Evolutionary conservation across 2,329 filamentous ascomycete species (phyloP).

Genomic region (Paecilomyces variotii): DNA sequence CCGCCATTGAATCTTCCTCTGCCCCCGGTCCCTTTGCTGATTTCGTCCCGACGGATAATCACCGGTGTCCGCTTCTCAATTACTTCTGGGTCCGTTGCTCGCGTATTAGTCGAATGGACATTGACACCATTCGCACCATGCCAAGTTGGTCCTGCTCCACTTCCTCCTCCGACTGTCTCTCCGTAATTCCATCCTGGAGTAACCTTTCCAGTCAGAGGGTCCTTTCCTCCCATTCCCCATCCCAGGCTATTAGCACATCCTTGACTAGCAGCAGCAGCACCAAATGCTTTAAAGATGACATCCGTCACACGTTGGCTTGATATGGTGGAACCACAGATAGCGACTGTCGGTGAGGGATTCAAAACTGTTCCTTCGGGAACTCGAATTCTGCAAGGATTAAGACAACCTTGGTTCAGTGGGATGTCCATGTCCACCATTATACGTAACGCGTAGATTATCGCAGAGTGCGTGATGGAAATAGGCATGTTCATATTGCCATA

Average conservation of each 20-base stretch:
- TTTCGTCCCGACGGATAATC: conserved; percentile 57
- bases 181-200: conserved; percentile 60
- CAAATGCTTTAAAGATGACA: conserved; percentile 65
- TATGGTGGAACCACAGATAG: conserved; percentile 61
- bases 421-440: conserved; percentile 68
- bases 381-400: conserved; percentile 60
- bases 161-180: conserved; percentile 69
- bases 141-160: conserved; percentile 63
- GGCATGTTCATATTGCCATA: conserved; percentile 69
- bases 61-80: conserved; percentile 68
- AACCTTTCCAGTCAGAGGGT: conserved; percentile 13
- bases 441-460: conserved; percentile 70
- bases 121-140: conserved; percentile 64
- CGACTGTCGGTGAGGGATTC: conserved; percentile 60
- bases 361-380: conserved; percentile 66
- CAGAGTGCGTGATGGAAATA: conserved; percentile 65
- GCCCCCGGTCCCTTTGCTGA: conserved; percentile 55
- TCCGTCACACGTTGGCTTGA: conserved; percentile 62
- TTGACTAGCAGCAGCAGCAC: conserved; percentile 63
- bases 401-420: conserved; percentile 69
- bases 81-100: conserved; percentile 68
- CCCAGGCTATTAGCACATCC: conserved; percentile 72
- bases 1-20: conserved; percentile 58
- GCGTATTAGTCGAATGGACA: conserved; percentile 72
- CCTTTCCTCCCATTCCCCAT: conserved; percentile 66